Evolutionary conservation across 148 eudicot genomes (phyloP).

Genomic region (Fagopyrum tataricum): DNA sequence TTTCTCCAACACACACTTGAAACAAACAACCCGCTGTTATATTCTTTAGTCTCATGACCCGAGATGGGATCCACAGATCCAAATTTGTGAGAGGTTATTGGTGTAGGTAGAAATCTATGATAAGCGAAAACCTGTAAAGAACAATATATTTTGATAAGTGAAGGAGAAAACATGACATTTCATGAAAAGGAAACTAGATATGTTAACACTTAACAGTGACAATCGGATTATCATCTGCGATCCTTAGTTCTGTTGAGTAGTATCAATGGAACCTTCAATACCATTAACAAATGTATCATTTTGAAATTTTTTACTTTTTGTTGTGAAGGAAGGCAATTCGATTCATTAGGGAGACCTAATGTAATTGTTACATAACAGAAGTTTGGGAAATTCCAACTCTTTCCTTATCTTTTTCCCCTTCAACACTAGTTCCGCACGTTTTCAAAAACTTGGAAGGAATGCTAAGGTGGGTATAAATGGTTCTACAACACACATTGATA

Average conservation of each 20-base stretch:
- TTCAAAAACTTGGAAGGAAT: neutral
- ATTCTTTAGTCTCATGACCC: slow-evolving; percentile 32
- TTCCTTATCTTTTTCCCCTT: neutral
- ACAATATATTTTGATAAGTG: neutral
- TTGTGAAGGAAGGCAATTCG: too few relatives aligned
- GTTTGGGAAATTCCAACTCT: neutral
- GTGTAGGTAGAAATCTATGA: slow-evolving; percentile 54
- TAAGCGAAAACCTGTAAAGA: slow-evolving; percentile 42
- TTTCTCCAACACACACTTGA: slow-evolving; percentile 62
- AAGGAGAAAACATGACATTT: neutral
- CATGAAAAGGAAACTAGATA: too few relatives aligned
- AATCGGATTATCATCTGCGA: too few relatives aligned
- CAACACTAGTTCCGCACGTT: neutral
- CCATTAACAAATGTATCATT: too few relatives aligned
- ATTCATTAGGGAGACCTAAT: too few relatives aligned
- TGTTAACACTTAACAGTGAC: too few relatives aligned
- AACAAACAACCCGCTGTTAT: slow-evolving; percentile 41
- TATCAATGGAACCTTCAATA: too few relatives aligned
- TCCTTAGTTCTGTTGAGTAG: too few relatives aligned
- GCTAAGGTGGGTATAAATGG: neutral
- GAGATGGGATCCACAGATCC: slow-evolving; percentile 33
- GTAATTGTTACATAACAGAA: neutral
- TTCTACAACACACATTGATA: neutral
- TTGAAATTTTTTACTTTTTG: too few relatives aligned
- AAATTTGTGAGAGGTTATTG: slow-evolving; percentile 42